Base-by-base conservation (phyloP, 1,139 yeast species). In the Taphrina betulina region DNA sequence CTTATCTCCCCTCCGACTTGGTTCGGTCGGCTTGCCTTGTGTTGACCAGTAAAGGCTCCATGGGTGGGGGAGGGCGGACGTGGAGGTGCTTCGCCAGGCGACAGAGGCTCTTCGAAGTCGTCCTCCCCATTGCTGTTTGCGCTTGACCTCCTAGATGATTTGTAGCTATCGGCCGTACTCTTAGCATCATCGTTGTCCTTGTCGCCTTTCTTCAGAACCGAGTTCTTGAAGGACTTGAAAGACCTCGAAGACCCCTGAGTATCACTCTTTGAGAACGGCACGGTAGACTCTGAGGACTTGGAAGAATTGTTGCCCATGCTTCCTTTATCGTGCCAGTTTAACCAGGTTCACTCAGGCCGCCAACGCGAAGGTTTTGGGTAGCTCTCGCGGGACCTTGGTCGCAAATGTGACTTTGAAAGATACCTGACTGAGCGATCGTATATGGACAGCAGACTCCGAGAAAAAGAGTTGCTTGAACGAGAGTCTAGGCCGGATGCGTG, bases 241-340 rank as follows among this genome's bases (percentile, higher is more conserved):
- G 73, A 69, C 56, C 68, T 64, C 10, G 73, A 63, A 28, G 75
- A 71, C 29, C 72, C 72, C 59, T 71, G 74, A 5, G 77, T 73
- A 60, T 73, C 77, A 17, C 71, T 63, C 42, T 76, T 67, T 23
- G 71, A 64, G 62, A 73, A 72, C 35, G 73, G 68, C 24, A 75
- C 74, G 58, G 66, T 68, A 38, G 68, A 64, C 56, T 67, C 65
- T 34, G 65, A 65, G 42, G 61, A 66, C 64, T 72, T 71, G 26
- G 63, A 60, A n/a, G 57, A 26, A 45, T 51, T 57, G 46, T 50
- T 57, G 16, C 64, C 64, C 64, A 62, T 62, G 41, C 35, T 44
- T 41, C 8, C 16, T 14, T 34, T 16, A 23, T 14, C 23, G n/a
- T 8, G 14, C 10, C 5, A 2, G n/a, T 8, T 35, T 41, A 41